Base-by-base conservation (phyloP, 768 basidiomycete genomes). In the Rhizopogon vinicolor region DNA sequence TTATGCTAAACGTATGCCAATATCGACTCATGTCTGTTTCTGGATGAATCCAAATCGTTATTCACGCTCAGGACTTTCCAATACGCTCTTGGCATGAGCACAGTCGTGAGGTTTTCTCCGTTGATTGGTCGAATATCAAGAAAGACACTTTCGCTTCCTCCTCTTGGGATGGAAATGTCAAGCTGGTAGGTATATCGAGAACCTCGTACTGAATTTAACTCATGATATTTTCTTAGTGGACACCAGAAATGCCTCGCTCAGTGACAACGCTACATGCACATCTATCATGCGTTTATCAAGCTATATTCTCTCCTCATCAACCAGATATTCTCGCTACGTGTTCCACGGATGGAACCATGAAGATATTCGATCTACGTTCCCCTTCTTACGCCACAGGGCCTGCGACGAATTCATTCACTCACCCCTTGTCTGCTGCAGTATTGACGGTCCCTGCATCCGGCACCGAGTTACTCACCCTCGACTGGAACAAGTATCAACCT, bases 81-180 rank as follows among this genome's bases (percentile, higher is more conserved):
- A 88, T 98, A 60, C 84, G 86, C 58, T 84, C 83, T 48, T 98
- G 96, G 95, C 89, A 92, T 63, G 96, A 98, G 70, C 96, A 98
- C 70, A 84, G 86, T 12, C 83, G 87, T 49, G 96, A 98, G 68
- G 92, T 94, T 7, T 94, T 91, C 75, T 89, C 88, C 10, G 84
- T 98, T 5, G 92, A 98, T 69, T 98, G 96, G 95, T 93, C 89
- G 58, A 98, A 97, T 71, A 70, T 95, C 58, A 85, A 87, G 63
- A 97, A 96, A 67, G 89, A 93, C 60, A 81, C 82, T 1, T 95
- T 97, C 68, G 82, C 80, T 8, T 93, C 93, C 10, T 82, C 91
- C 25, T 91, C 88, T 12, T 98, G 95, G 95, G 96, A 98, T 65
- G 93, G 92, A 28, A 81, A 78, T 13, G 80, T 95, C 41, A 98